Percentiles rank a stretch among this genome's conserved stretches.
Evolutionary conservation across 768 basidiomycete species (phyloP).

Genomic region (Leccinum olivaceopallidum): DNA sequence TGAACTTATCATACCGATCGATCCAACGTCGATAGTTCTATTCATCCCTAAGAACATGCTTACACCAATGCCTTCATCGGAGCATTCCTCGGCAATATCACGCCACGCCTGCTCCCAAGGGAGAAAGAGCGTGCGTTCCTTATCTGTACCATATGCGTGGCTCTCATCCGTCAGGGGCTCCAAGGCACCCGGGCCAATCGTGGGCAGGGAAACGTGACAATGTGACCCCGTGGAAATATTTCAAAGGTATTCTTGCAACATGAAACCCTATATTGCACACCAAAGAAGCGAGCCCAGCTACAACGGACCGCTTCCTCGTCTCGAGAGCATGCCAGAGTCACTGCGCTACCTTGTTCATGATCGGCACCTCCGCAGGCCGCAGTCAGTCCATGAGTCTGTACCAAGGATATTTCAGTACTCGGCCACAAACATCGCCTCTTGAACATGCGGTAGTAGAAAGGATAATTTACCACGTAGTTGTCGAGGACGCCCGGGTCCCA

Average conservation of each 20-base stretch:
- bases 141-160: conserved; percentile 76
- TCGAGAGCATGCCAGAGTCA: conserved; percentile 57
- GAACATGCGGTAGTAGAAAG: background rate
- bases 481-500: conserved; percentile 60
- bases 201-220: conserved; percentile 73
- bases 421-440: background rate
- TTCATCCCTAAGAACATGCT: conserved; percentile 84
- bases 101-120: conserved; percentile 82
- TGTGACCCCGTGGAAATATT: conserved; percentile 56
- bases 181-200: conserved; percentile 71
- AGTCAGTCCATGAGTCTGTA: conserved; percentile 49
- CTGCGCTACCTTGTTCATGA: conserved; percentile 31
- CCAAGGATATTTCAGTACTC: background rate
- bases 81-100: conserved; percentile 84
- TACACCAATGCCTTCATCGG: conserved; percentile 86
- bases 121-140: conserved; percentile 78
- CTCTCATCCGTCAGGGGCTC: conserved; percentile 57
- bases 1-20: conserved; percentile 57
- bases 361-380: conserved; percentile 33
- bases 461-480: conserved; percentile 51
- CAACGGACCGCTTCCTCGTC: conserved; percentile 60
- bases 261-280: conserved; percentile 42
- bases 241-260: conserved; percentile 12
- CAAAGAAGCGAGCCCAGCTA: conserved; percentile 66
- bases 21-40: conserved; percentile 82